phyloP scores from a whole-genome alignment of 1,284 basidiomycete genomes.

The Cutaneotrichosporon sp. region DNA sequence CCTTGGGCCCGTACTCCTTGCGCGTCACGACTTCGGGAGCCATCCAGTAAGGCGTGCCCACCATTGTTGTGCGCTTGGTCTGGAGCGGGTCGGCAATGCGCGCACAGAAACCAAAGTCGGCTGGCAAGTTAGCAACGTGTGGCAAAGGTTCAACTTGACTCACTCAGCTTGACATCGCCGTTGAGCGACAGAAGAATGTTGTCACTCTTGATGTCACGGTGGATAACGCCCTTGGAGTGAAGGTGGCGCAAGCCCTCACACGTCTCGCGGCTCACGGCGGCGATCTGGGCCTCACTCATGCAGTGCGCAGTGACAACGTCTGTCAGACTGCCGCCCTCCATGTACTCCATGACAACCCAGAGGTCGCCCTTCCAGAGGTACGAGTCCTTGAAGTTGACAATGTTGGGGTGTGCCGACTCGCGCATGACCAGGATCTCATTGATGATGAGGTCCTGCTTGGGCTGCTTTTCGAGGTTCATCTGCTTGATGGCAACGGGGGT shows the following conservation, averaged over 20 bases:
- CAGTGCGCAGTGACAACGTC: constrained; percentile 95
- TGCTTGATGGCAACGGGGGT: constrained; percentile 97
- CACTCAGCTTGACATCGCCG: constrained; percentile 95
- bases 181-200: constrained; percentile 88
- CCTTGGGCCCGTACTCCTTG: constrained; percentile 98
- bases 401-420: constrained; percentile 89
- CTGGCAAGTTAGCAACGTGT: constrained; percentile 49
- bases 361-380: constrained; percentile 96
- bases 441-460: constrained; percentile 99
- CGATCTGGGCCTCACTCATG: constrained; percentile 90
- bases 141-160: constrained; percentile 49
- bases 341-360: constrained; percentile 99
- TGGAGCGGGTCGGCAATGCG: constrained; percentile 86
- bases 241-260: constrained; percentile 86
- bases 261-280: constrained; percentile 84
- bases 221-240: constrained; percentile 90
- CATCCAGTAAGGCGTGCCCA: constrained; percentile 99
- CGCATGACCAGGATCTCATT: constrained; percentile 99
- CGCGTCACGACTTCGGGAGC: constrained; percentile 97
- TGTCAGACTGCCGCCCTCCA: constrained; percentile 86
- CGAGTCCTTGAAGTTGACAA: constrained; percentile 99
- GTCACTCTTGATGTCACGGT: constrained; percentile 97
- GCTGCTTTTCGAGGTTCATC: constrained; percentile 99
- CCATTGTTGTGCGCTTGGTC: constrained; percentile 98
- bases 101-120: constrained; percentile 98